Base-by-base conservation (phyloP, 768 basidiomycete genomes). In the Boletus rex-veris region DNA sequence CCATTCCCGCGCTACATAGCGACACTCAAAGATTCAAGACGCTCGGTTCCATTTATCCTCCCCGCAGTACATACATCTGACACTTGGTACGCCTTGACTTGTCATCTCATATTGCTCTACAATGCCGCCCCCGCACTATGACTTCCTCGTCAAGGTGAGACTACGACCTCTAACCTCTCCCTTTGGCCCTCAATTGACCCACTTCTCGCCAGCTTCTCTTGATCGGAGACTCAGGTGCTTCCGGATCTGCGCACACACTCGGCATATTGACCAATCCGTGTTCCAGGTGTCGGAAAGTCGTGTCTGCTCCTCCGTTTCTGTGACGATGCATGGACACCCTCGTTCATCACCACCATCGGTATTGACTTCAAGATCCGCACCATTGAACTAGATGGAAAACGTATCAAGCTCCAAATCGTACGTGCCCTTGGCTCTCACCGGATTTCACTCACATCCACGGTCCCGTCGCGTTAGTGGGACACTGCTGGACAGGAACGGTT, bases 291-390 rank as follows among this genome's bases (percentile, higher is more conserved):
- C 64, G 93, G 96, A 58, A 95, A 99, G 80, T 98, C 95, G 26
- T 93, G 91, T 75, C 80, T 94, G n/a, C 79, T 94, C 48, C 82
- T 93, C 57, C 88, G 93, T 60, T 99, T 99, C 84, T 98, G 94
- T 71, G 97, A 98, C 77, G 97, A 99, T 74, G 91, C 95, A 59
- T 99, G 95, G 94, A 98, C 97, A 33, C 95, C 95, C 45, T 94
- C 91, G 41, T 98, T 98, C 79, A 98, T 98, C 75, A 98, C 95
- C 53, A 99, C 97, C 53, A 99, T 99, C 72, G 97, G 96, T 54
- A 95, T 98, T 62, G 94, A 97, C 83, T 97, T 97, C 81, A 96
- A 95, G 86, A 98, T 98, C 74, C 86, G 96, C 33, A 98, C 95
- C 48, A 98, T 98, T 70, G 95, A 98, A 72, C 81, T 98, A 46